Percentiles rank a stretch among this genome's conserved stretches.
These are phyloP conservation scores for Citrus inodora DNA, from an alignment of 345 rosid species.

Conservation along the genomic window DNA sequence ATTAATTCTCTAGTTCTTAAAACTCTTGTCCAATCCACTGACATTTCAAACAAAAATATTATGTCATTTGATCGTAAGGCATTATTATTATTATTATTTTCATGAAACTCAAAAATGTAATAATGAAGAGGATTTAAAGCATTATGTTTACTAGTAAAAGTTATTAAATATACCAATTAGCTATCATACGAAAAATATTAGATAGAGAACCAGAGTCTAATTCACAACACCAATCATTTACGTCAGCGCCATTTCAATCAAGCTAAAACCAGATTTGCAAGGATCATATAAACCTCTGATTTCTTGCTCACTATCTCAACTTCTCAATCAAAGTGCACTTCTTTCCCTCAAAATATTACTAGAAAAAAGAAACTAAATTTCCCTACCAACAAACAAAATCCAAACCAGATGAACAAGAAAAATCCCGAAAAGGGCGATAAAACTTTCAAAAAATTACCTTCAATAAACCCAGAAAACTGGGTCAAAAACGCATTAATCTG, in stretches of 20 bases:
- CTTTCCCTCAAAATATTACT: neutral
- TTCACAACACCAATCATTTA: neutral
- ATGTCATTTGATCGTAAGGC: neutral
- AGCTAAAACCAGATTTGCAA: neutral
- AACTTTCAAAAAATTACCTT: slow-evolving; percentile 42
- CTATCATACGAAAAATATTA: neutral
- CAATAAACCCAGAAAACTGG: slow-evolving; percentile 79
- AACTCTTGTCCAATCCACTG: neutral
- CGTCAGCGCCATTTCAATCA: neutral
- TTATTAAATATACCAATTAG: neutral
- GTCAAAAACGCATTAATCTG: slow-evolving; percentile 76
- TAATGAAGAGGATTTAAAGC: neutral
- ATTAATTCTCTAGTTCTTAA: neutral
- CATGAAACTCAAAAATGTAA: too few relatives aligned
- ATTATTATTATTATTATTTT: too few relatives aligned
- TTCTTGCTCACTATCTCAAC: neutral
- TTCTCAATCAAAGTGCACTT: neutral
- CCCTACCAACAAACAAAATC: neutral
- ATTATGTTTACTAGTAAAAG: neutral
- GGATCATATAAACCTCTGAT: neutral
- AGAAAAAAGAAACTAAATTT: neutral
- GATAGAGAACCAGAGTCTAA: neutral
- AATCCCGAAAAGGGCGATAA: neutral
- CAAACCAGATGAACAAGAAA: neutral
- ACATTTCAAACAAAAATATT: neutral